Evolutionary conservation across 2,329 filamentous ascomycete genomes (phyloP).

Genomic region (Salinomyces thailandicus): DNA sequence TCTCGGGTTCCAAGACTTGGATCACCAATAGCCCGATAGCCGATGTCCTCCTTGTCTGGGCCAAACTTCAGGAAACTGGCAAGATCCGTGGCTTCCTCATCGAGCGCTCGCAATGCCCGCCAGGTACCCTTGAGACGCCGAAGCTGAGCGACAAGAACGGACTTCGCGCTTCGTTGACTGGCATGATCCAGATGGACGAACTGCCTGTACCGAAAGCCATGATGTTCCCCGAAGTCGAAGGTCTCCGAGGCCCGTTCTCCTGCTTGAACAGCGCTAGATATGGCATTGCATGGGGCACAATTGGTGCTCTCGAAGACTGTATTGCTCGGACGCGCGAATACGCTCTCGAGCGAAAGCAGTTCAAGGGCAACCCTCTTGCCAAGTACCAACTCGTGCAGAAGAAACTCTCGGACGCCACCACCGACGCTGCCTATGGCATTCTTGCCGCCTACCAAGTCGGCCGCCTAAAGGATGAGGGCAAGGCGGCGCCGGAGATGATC

Average conservation of each 20-base stretch:
- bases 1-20: conserved; percentile 85
- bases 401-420: conserved; percentile 86
- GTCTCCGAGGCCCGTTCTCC: conserved; percentile 77
- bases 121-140: conserved; percentile 84
- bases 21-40: conserved; percentile 91
- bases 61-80: conserved; percentile 78
- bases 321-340: conserved; percentile 72
- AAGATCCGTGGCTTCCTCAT: conserved; percentile 92
- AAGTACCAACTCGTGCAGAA: conserved; percentile 97
- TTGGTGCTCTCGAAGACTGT: conserved; percentile 90
- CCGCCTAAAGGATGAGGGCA: conserved; percentile 82
- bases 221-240: conserved; percentile 88
- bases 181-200: conserved; percentile 93
- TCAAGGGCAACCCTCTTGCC: conserved; percentile 88
- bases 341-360: conserved; percentile 86
- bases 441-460: conserved; percentile 84
- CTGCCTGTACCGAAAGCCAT: conserved; percentile 81
- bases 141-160: conserved; percentile 92
- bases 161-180: conserved; percentile 82
- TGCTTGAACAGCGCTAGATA: conserved; percentile 90
- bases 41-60: conserved; percentile 81
- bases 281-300: conserved; percentile 87
- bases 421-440: conserved; percentile 85
- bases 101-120: conserved; percentile 72
- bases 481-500: conserved; percentile 89